These are phyloP conservation scores for Chaetomium fimeti DNA, from an alignment of 495 filamentous ascomycete genomes.

Conservation along the genomic window DNA sequence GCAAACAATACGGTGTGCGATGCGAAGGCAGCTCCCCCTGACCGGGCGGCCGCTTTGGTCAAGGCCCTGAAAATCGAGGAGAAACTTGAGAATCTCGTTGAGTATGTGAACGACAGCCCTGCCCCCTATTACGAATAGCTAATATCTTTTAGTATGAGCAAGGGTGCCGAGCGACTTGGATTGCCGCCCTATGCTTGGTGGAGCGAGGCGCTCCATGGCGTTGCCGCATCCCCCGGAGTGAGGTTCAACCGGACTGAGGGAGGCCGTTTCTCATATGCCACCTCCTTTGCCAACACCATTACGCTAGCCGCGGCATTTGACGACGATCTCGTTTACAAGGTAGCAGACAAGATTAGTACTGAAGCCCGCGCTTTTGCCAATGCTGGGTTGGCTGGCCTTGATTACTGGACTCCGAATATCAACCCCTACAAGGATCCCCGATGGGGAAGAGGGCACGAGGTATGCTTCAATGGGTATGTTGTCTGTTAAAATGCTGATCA, in stretches of 20 bases:
- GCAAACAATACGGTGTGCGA: conserved; percentile 38
- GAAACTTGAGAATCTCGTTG: conserved; percentile 44
- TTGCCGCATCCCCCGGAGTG: conserved; percentile 39
- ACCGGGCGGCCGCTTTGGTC: conserved; percentile 44
- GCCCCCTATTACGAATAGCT: neutral
- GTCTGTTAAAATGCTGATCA: neutral
- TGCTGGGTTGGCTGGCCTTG: conserved; percentile 53
- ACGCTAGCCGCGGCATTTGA: conserved; percentile 48
- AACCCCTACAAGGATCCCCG: conserved; percentile 59
- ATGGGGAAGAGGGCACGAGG: conserved; percentile 41
- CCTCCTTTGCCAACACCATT: conserved; percentile 50
- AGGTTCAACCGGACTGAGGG: conserved; percentile 12
- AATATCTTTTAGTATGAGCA: conserved; percentile 4
- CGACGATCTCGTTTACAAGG: conserved; percentile 44
- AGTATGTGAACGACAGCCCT: conserved; percentile 9
- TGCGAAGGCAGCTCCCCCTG: neutral
- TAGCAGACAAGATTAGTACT: conserved; percentile 52
- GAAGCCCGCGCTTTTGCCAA: conserved; percentile 71
- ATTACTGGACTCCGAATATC: conserved; percentile 68
- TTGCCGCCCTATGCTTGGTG: conserved; percentile 48
- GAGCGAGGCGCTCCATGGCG: conserved; percentile 54
- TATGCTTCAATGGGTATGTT: neutral
- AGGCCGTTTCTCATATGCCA: conserved; percentile 42
- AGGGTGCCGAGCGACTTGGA: conserved; percentile 11
- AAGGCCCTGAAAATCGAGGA: conserved; percentile 44